Conservation (phyloP, 352 stramenopile species). For the Thraustotheca clavata region DNA sequence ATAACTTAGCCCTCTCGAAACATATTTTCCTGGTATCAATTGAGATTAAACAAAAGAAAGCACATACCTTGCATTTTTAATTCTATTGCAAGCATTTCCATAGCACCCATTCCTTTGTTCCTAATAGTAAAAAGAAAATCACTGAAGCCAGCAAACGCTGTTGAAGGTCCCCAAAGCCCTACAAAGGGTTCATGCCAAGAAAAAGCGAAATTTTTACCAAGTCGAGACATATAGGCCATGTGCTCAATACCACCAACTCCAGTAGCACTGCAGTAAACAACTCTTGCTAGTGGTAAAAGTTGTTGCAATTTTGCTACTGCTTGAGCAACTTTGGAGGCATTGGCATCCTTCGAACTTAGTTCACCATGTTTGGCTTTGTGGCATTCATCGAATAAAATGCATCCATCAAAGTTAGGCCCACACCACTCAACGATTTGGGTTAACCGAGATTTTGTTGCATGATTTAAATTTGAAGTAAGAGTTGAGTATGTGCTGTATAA, state of each 20-base stretch:
- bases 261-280: slow-evolving; percentile 72
- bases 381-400: slow-evolving; percentile 56
- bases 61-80: slow-evolving; percentile 53
- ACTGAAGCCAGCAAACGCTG: slow-evolving; percentile 38
- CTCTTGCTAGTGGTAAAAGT: slow-evolving; percentile 39
- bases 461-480: slow-evolving; percentile 30
- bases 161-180: slow-evolving; percentile 43
- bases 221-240: slow-evolving; percentile 56
- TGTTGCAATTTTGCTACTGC: slow-evolving; percentile 48
- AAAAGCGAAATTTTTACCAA: slow-evolving; percentile 25
- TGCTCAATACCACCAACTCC: slow-evolving; percentile 54
- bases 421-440: slow-evolving; percentile 58
- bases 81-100: slow-evolving; percentile 72
- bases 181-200: neutral
- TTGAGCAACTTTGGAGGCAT: slow-evolving; percentile 35
- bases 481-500: slow-evolving; percentile 55
- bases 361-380: slow-evolving; percentile 75
- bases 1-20: slow-evolving; percentile 22
- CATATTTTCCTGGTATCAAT: slow-evolving; percentile 14
- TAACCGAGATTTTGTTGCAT: slow-evolving; percentile 29
- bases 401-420: slow-evolving; percentile 32
- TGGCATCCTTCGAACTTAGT: slow-evolving; percentile 22
- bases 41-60: slow-evolving; percentile 35
- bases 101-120: slow-evolving; percentile 45
- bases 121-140: slow-evolving; percentile 43